Percentiles rank a stretch among this genome's conserved stretches.
phyloP scores from a whole-genome alignment of 495 filamentous ascomycete species.

The Stereocaulon alpinum region DNA sequence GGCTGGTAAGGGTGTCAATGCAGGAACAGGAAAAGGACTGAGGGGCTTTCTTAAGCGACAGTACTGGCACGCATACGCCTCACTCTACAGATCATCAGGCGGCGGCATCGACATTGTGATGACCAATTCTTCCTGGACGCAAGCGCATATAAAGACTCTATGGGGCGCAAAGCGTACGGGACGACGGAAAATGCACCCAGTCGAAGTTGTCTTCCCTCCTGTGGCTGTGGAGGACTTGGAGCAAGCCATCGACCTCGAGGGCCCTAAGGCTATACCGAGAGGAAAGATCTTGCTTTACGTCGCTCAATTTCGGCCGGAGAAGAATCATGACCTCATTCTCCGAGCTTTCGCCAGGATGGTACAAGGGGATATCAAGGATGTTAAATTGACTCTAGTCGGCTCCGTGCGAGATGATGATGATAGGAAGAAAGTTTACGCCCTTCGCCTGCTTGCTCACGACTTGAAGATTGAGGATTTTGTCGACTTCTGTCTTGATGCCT shows the following conservation, averaged over 20 bases:
- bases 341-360: conserved; percentile 71
- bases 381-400: conserved; percentile 73
- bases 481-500: conserved; percentile 78
- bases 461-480: conserved; percentile 72
- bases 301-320: conserved; percentile 93
- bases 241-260: conserved; percentile 55
- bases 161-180: conserved; percentile 54
- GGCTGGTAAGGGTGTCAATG: conserved; percentile 69
- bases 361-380: conserved; percentile 26
- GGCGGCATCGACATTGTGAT: conserved; percentile 80
- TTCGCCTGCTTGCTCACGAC: conserved; percentile 80
- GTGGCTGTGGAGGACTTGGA: conserved; percentile 78
- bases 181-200: conserved; percentile 28
- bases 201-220: conserved; percentile 76
- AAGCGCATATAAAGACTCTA: conserved; percentile 65
- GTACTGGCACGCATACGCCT: conserved; percentile 84
- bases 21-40: conserved; percentile 60
- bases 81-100: conserved; percentile 70
- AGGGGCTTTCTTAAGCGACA: conserved; percentile 56
- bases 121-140: conserved; percentile 94
- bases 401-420: conserved; percentile 76
- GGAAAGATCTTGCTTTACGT: conserved; percentile 75
- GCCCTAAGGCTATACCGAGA: conserved; percentile 53
- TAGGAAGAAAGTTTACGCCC: conserved; percentile 79
- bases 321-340: conserved; percentile 81